These are phyloP conservation scores for Pythium grandisporangium DNA, from an alignment of 352 stramenopile species.

Conservation along the genomic window DNA sequence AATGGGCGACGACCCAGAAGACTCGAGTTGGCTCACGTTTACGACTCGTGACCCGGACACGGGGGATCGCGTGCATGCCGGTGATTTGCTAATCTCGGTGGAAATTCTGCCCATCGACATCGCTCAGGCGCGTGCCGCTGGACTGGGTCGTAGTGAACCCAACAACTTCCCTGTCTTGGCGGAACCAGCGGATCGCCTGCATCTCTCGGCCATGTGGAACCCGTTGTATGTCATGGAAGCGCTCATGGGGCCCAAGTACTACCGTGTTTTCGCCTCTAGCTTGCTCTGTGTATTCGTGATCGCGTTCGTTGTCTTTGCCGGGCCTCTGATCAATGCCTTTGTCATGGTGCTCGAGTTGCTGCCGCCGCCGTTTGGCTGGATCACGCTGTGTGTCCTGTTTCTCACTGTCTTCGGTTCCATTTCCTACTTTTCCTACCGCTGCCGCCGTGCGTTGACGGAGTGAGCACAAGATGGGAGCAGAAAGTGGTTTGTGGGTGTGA, in stretches of 20 bases:
- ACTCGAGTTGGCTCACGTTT: constrained; percentile 66
- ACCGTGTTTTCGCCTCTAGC: constrained; percentile 54
- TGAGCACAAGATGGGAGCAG: constrained; percentile 2
- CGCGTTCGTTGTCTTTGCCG: constrained; percentile 52
- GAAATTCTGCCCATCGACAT: constrained; percentile 59
- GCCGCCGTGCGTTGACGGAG: constrained; percentile 27
- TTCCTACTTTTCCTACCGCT: constrained; percentile 47
- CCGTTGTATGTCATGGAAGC: constrained; percentile 71
- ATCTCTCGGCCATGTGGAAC: constrained; percentile 79
- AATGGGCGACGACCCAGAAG: constrained; percentile 70
- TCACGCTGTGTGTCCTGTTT: constrained; percentile 42
- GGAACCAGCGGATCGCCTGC: constrained; percentile 60
- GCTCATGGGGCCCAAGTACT: constrained; percentile 67
- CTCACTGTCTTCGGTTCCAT: constrained; percentile 22
- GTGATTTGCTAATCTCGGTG: constrained; percentile 60
- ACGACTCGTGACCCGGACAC: constrained; percentile 52
- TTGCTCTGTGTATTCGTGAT: constrained; percentile 46
- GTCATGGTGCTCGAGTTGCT: constrained; percentile 57
- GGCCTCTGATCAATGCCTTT: constrained; percentile 62
- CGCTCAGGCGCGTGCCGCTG: constrained; percentile 50
- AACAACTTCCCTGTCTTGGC: constrained; percentile 75
- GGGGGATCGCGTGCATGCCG: constrained; percentile 43
- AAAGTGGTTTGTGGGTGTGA: not conserved
- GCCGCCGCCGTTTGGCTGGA: constrained; percentile 42
- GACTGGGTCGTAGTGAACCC: constrained; percentile 61